A percentile compares a stretch with the other conserved stretches of the same genome.
phyloP scores from a whole-genome alignment of 2,329 filamentous ascomycete species.

The Arachnomyces sp. region DNA sequence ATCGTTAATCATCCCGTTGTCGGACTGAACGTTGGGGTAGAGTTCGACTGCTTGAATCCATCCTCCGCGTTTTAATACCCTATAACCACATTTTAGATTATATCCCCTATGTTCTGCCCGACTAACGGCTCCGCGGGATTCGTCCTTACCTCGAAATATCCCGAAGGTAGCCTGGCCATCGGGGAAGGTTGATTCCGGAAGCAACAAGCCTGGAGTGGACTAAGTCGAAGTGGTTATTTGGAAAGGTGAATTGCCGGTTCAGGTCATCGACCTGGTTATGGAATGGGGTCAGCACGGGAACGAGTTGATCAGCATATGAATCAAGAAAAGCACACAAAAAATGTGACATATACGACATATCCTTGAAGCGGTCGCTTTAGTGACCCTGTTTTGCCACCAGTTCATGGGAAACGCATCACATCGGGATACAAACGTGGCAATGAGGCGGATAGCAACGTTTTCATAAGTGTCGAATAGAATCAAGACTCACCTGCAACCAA shows the following conservation, averaged over 20 bases:
- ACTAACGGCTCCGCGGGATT: too few species aligned
- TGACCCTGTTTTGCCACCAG: too few species aligned
- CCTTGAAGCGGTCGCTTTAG: too few species aligned
- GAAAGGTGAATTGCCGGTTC: conserved; percentile 62
- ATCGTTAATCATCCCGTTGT: conserved; percentile 68
- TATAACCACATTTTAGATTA: conserved; percentile 13
- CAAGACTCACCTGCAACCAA: conserved; percentile 51
- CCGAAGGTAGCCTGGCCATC: conserved; percentile 68
- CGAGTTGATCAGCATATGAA: background rate
- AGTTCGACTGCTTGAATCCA: conserved; percentile 89
- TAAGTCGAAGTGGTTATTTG: conserved; percentile 67
- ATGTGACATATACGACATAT: too few species aligned
- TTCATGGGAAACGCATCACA: too few species aligned
- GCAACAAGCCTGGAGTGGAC: conserved; percentile 62
- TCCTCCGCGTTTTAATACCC: conserved; percentile 64
- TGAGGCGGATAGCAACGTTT: background rate
- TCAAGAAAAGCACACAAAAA: background rate
- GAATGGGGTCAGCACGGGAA: conserved; percentile 12
- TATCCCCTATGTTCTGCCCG: too few species aligned
- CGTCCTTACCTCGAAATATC: conserved; percentile 59
- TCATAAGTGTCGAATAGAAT: background rate
- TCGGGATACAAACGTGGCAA: too few species aligned
- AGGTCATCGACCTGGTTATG: conserved; percentile 55
- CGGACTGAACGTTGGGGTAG: conserved; percentile 77
- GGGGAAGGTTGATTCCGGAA: conserved; percentile 58